Evolutionary conservation across 768 basidiomycete species (phyloP).

Genomic region (Russula virescens): DNA sequence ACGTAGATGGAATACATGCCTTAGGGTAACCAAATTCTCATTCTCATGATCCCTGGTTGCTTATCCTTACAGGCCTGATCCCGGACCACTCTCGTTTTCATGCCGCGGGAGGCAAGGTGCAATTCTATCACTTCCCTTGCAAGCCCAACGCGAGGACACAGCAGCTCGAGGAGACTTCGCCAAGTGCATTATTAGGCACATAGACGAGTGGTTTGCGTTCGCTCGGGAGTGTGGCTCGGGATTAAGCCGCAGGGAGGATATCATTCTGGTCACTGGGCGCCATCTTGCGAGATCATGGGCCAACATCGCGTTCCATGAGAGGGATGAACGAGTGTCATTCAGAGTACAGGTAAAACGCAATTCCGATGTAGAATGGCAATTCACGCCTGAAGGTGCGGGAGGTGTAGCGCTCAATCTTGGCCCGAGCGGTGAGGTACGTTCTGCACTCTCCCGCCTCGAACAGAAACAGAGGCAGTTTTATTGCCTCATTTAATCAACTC

Average conservation of each 20-base stretch:
- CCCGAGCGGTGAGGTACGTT: background rate
- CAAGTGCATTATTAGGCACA: background rate
- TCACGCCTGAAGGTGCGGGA: background rate
- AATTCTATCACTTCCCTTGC: background rate
- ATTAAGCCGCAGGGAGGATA: background rate
- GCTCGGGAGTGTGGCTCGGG: background rate
- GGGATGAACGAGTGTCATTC: background rate
- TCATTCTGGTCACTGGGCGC: background rate
- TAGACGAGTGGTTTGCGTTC: background rate
- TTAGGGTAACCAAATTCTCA: too few species aligned
- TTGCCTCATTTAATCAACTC: background rate
- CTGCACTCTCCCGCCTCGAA: too few species aligned
- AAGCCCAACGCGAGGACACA: background rate
- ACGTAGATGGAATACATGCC: too few species aligned
- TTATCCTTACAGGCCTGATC: background rate
- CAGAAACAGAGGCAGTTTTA: background rate
- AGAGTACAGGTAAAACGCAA: background rate
- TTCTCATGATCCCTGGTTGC: too few species aligned
- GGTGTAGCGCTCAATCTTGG: background rate
- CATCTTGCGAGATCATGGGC: too few species aligned
- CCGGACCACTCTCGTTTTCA: background rate
- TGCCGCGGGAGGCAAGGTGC: background rate
- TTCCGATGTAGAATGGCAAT: background rate
- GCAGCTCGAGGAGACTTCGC: background rate
- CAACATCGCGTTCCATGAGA: background rate